These are phyloP conservation scores for Oxytropis ochrocephala DNA, from an alignment of 306 rosid species.

Conservation along the genomic window DNA sequence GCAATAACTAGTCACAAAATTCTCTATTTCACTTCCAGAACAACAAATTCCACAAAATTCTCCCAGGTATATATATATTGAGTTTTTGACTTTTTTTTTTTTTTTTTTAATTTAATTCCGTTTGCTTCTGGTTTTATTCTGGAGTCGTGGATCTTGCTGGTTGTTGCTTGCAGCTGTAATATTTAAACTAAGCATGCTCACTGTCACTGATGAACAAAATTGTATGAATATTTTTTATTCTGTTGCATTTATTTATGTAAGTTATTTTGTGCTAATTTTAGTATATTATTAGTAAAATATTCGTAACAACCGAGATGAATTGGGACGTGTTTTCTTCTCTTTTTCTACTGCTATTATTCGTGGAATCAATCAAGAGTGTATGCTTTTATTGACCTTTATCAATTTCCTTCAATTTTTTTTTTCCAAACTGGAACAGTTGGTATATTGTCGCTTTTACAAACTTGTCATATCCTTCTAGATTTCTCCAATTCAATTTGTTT, in stretches of 20 bases:
- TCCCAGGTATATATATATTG: neutral
- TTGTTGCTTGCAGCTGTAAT: neutral
- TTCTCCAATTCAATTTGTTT: neutral
- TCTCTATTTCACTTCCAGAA: neutral
- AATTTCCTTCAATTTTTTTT: neutral
- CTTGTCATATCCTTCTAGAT: neutral
- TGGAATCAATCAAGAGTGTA: neutral
- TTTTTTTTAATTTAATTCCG: neutral
- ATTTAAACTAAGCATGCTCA: neutral
- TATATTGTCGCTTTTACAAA: neutral
- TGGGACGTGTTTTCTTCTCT: neutral
- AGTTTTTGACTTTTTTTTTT: too few species aligned
- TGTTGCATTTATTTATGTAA: neutral
- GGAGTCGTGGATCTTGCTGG: neutral
- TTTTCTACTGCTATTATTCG: neutral
- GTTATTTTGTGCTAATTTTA: neutral
- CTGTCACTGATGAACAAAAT: too few species aligned
- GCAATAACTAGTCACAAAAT: too few species aligned
- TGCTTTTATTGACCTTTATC: neutral
- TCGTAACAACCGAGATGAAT: neutral
- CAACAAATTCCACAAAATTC: neutral
- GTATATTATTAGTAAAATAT: neutral
- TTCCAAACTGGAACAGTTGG: neutral
- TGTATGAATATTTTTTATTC: neutral
- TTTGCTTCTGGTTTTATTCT: neutral